Evolutionary conservation across 2,329 filamentous ascomycete species (phyloP).

Genomic region (Colletotrichum truncatum): DNA sequence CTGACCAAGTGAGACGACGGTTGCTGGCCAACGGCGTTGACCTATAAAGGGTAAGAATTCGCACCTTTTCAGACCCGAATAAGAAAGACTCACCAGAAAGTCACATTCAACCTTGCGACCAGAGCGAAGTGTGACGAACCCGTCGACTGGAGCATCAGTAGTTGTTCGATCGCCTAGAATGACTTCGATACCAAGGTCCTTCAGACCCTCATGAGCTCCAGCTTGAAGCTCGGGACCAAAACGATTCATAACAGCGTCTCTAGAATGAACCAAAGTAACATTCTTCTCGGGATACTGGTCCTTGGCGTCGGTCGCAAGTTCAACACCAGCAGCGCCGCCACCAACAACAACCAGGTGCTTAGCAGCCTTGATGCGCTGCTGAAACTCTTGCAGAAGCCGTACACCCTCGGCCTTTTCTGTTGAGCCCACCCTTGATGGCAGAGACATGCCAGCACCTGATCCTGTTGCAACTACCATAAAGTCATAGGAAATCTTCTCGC

Average conservation of each 20-base stretch:
- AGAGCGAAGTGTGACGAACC: slow-evolving; percentile 53
- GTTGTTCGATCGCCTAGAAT: slow-evolving; percentile 60
- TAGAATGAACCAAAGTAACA: slow-evolving; percentile 67
- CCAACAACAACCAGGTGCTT: slow-evolving; percentile 60
- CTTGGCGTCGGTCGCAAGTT: slow-evolving; percentile 69
- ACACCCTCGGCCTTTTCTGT: slow-evolving; percentile 53
- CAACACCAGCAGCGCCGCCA: slow-evolving; percentile 69
- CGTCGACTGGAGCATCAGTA: slow-evolving; percentile 43
- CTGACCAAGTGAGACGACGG: slow-evolving; percentile 62
- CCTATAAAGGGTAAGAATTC: slow-evolving; percentile 43
- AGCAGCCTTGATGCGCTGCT: slow-evolving; percentile 53
- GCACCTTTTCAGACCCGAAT: neutral
- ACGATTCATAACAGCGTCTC: slow-evolving; percentile 59
- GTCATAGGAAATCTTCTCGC: slow-evolving; percentile 58
- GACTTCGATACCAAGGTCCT: slow-evolving; percentile 56
- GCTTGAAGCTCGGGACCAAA: slow-evolving; percentile 56
- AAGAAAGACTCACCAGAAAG: slow-evolving; percentile 51
- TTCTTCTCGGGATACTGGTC: slow-evolving; percentile 63
- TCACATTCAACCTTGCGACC: slow-evolving; percentile 57
- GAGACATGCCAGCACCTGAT: slow-evolving; percentile 49
- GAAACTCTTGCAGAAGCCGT: slow-evolving; percentile 53
- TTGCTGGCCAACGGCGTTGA: slow-evolving; percentile 68
- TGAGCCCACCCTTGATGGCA: slow-evolving; percentile 58
- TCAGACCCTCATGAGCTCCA: slow-evolving; percentile 50
- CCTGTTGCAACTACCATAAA: slow-evolving; percentile 69